Evolutionary conservation across 2,329 filamentous ascomycete genomes (phyloP).

Genomic region (Ophiobolus disseminans): DNA sequence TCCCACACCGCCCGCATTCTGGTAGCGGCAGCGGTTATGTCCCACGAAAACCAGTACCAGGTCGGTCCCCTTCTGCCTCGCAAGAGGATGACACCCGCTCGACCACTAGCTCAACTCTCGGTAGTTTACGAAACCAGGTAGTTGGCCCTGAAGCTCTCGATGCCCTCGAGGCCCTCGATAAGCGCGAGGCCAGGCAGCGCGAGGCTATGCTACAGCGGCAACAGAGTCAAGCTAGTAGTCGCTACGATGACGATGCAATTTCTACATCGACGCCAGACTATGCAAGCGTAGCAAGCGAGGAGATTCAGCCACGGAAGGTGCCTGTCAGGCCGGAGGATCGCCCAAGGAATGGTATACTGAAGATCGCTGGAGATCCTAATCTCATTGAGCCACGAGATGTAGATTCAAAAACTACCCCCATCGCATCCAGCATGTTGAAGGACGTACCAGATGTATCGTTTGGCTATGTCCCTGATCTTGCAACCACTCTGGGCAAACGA

Average conservation of each 20-base stretch:
- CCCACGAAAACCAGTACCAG: constrained; percentile 51
- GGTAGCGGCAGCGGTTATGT: constrained; percentile 34
- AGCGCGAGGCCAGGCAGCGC: constrained; percentile 29
- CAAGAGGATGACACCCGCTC: constrained; percentile 44
- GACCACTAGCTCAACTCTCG: constrained; percentile 52
- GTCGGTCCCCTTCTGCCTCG: constrained; percentile 50
- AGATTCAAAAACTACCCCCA: no score
- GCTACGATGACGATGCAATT: constrained; percentile 69
- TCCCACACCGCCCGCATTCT: constrained; percentile 33
- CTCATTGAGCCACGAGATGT: constrained; percentile 49
- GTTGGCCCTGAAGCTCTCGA: constrained; percentile 56
- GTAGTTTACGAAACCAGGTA: constrained; percentile 53
- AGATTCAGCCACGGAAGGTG: constrained; percentile 47
- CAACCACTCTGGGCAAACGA: no score
- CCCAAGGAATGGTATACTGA: constrained; percentile 79
- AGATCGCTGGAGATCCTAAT: constrained; percentile 70
- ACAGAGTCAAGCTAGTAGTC: constrained; percentile 55
- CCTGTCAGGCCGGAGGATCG: constrained; percentile 66
- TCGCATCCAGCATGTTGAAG: no score
- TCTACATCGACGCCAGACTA: constrained; percentile 77
- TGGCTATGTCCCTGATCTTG: no score
- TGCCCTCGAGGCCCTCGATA: constrained; percentile 47
- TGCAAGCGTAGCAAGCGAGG: constrained; percentile 66
- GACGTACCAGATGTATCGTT: no score
- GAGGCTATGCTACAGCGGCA: constrained; percentile 39